Evolutionary conservation across 345 rosid species (phyloP).

Genomic region (Theobroma cacao): DNA sequence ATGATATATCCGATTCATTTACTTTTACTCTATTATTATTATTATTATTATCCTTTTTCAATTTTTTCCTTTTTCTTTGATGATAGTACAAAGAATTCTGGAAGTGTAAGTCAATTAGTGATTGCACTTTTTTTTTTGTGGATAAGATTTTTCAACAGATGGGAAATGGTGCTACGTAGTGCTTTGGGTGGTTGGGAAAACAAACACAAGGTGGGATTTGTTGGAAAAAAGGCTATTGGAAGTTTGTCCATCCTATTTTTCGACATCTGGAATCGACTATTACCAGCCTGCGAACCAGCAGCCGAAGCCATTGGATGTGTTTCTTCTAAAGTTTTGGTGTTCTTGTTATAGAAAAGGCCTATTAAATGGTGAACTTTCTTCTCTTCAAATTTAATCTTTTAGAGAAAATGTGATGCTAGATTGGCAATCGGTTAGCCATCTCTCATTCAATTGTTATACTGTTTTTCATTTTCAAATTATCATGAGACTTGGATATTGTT

Average conservation of each 20-base stretch:
- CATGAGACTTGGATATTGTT: not conserved
- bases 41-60: not conserved
- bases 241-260: constrained; percentile 60
- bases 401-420: not conserved
- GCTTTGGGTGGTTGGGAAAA: constrained; percentile 62
- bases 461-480: not conserved
- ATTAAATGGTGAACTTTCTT: constrained; percentile 42
- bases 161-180: constrained; percentile 73
- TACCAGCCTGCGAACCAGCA: constrained; percentile 38
- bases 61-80: not conserved
- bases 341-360: constrained; percentile 50
- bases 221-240: constrained; percentile 62
- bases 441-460: not conserved
- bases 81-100: not conserved
- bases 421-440: not conserved
- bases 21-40: not conserved
- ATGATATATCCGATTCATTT: not conserved
- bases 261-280: constrained; percentile 51
- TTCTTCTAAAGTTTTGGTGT: constrained; percentile 70
- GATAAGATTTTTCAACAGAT: constrained; percentile 59
- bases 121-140: not conserved
- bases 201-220: constrained; percentile 52
- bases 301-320: constrained; percentile 48
- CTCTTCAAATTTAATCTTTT: not conserved
- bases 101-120: not conserved